phyloP scores from a whole-genome alignment of 306 rosid species.

The Casuarina equisetifolia region DNA sequence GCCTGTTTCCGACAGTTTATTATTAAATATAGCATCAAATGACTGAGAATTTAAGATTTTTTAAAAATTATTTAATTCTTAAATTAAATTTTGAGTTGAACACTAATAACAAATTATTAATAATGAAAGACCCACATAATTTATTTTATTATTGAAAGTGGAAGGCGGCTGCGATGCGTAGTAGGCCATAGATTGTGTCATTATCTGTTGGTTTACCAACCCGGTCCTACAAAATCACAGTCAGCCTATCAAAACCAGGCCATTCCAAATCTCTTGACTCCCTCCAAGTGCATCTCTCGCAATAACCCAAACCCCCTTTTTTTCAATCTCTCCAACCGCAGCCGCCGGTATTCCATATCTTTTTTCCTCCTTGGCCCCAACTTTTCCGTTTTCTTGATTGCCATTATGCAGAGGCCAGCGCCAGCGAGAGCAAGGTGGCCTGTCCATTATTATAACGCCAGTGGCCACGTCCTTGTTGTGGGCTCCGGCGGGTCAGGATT shows the following conservation, averaged over 20 bases:
- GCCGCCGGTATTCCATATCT: conserved; percentile 51
- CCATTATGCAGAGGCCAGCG: conserved; percentile 28
- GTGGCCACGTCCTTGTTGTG: conserved; percentile 29
- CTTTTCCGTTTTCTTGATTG: background rate
- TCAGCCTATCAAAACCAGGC: conserved; percentile 13
- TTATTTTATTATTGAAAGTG: conserved; percentile 26
- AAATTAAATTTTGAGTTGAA: too few species aligned
- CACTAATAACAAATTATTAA: too few species aligned
- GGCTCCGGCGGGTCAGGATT: conserved; percentile 16
- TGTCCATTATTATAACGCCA: conserved; percentile 7
- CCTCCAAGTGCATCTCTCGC: background rate
- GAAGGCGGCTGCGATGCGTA: conserved; percentile 44
- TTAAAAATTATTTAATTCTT: too few species aligned
- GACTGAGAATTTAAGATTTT: too few species aligned
- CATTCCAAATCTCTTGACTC: conserved; percentile 7
- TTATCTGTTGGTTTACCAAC: conserved; percentile 56
- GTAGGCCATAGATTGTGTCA: conserved; percentile 23
- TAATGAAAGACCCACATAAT: too few species aligned
- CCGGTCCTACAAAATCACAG: conserved; percentile 45
- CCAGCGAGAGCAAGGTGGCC: conserved; percentile 31
- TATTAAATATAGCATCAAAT: too few species aligned
- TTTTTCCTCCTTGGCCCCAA: background rate
- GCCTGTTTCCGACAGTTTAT: too few species aligned
- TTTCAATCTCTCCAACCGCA: background rate
- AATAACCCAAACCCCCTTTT: background rate